Conservation (phyloP, 192 early-diverging fungal species). For the Phycomyces blakesleeanus region DNA sequence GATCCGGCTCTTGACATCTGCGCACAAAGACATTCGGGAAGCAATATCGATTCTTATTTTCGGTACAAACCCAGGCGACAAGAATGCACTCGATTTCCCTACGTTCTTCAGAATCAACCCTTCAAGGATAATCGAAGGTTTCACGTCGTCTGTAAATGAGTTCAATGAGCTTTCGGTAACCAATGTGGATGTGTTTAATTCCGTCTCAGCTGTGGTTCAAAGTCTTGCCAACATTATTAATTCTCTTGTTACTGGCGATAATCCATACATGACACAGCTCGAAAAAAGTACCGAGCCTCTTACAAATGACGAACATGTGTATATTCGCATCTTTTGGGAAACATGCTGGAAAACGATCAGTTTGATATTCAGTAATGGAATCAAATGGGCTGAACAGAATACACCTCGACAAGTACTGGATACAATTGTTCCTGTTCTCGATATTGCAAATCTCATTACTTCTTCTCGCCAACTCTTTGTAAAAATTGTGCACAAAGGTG, state of each 20-base stretch:
- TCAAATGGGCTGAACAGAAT: constrained; percentile 24
- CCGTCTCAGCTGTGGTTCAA: not conserved
- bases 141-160: not conserved
- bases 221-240: not conserved
- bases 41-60: not conserved
- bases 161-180: constrained; percentile 6
- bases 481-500: not conserved
- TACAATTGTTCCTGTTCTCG: constrained; percentile 18
- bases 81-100: too few relatives aligned
- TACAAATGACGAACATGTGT: constrained; percentile 8
- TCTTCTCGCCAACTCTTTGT: not conserved
- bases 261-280: not conserved
- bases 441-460: constrained; percentile 18
- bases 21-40: not conserved
- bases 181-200: constrained; percentile 8
- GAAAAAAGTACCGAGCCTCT: not conserved
- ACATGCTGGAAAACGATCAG: constrained; percentile 16
- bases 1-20: constrained; percentile 3
- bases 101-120: not conserved
- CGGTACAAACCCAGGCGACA: not conserved
- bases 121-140: not conserved
- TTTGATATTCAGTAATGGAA: constrained; percentile 3
- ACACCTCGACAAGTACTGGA: constrained; percentile 19
- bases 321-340: constrained; percentile 20
- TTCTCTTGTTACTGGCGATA: not conserved